Conservation (phyloP, 345 rosid species). For the Cardamine resedifolia region DNA sequence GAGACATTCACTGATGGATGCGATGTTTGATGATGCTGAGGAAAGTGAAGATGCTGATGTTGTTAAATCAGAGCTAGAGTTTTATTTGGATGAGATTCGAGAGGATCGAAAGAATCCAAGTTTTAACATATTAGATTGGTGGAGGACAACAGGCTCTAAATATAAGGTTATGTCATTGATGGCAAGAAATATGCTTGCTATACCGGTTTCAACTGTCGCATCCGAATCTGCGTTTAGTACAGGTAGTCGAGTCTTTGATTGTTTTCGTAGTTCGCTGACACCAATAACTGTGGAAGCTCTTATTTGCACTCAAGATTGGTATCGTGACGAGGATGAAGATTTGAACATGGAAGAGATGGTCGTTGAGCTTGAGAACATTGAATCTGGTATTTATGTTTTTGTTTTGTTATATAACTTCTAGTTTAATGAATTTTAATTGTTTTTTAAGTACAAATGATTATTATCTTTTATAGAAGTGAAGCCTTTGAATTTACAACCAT, state of each 20-base stretch:
- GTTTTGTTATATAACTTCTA: too few species aligned
- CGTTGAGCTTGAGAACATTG: too few species aligned
- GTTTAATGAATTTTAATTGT: too few species aligned
- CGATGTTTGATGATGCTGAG: background rate
- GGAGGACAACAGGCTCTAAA: background rate
- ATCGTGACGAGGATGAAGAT: too few species aligned
- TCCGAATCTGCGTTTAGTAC: conserved; percentile 17
- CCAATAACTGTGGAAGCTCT: too few species aligned
- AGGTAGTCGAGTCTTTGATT: background rate
- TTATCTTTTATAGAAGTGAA: background rate
- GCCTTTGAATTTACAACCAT: background rate
- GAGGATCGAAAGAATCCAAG: background rate
- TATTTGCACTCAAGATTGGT: too few species aligned
- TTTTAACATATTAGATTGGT: conserved; percentile 4
- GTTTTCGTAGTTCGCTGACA: conserved; percentile 8
- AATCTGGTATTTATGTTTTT: too few species aligned
- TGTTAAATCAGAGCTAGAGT: background rate
- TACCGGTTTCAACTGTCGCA: conserved; percentile 20
- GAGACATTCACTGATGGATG: background rate
- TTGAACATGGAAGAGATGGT: too few species aligned
- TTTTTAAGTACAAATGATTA: background rate
- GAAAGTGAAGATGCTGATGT: background rate
- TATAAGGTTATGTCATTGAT: conserved; percentile 12
- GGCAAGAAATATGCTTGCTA: conserved; percentile 19
- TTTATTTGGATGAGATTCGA: background rate